Evolutionary conservation across 768 basidiomycete genomes (phyloP).

Genomic region (Chalciporus chontae): DNA sequence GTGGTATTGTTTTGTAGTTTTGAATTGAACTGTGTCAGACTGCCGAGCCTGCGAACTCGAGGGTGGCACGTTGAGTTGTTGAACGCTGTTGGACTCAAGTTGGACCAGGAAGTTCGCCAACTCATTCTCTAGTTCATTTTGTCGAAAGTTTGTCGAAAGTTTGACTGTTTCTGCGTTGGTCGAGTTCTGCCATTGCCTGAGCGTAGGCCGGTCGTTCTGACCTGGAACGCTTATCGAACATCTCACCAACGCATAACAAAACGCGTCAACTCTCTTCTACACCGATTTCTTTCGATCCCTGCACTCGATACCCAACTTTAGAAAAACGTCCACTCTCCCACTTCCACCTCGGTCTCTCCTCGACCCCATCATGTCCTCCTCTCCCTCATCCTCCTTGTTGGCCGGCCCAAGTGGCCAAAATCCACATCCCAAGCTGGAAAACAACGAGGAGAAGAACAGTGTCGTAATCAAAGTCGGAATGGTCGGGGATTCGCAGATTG

Average conservation of each 20-base stretch:
- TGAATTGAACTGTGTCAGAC: constrained; percentile 30
- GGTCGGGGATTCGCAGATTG: constrained; percentile 99
- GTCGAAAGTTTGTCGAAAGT: constrained; percentile 3
- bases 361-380: constrained; percentile 42
- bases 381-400: constrained; percentile 40
- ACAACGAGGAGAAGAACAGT: constrained; percentile 77
- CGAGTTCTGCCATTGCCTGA: constrained; percentile 22
- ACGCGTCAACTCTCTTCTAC: constrained; percentile 39
- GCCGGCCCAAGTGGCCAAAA: constrained; percentile 54
- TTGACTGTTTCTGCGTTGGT: constrained; percentile 32
- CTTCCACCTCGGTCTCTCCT: constrained; percentile 1
- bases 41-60: constrained; percentile 30
- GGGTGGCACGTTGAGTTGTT: constrained; percentile 15
- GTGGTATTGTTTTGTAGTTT: no score
- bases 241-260: constrained; percentile 30
- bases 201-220: constrained; percentile 29
- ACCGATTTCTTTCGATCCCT: constrained; percentile 27
- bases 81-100: no score
- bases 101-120: no score
- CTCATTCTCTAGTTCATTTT: no score
- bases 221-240: constrained; percentile 33
- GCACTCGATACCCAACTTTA: constrained; percentile 24
- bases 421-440: constrained; percentile 47
- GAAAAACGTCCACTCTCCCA: constrained; percentile 18
- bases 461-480: constrained; percentile 99